Base-by-base conservation (phyloP, 768 basidiomycete species). In the Suillus fuscotomentosus region DNA sequence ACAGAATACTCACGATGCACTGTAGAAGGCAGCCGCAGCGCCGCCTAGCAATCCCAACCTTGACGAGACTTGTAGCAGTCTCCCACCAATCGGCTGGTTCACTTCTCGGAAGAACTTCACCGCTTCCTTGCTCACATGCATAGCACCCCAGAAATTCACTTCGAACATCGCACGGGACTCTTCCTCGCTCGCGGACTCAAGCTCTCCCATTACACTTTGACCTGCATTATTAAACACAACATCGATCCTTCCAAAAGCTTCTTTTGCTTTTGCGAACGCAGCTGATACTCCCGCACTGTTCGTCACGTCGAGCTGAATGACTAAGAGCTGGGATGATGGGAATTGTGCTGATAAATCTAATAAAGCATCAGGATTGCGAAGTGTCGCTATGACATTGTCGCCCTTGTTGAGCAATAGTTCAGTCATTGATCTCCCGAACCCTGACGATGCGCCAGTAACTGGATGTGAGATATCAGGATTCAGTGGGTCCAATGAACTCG, bases 331-430 rank as follows among this genome's bases (percentile, higher is more conserved):
- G 3, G 66, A 54, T 17, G 69, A 4, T 1, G 71, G 56, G 60
- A 76, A 76, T 4, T 67, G 55, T 4, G 68, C 54, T 15, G 60
- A 31, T 11, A 79, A 72, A 42, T 73, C 71, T 9, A 66, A 66
- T 50, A 83, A 68, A 17, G 61, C 70, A 7, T 69, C 73, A 10
- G 80, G 79, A 36, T 70, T 76, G 61, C 81, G 81, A 14, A 81
- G 72, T n/a, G 81, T 80, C 15, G 84, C 82, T 59, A 81, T 69
- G 41, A 75, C 81, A 11, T 67, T 77, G 64, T 80, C 75, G 15
- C 81, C 80, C 3, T 68, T 66, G 38, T 60, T 56, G 47, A 83
- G 77, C 38, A 74, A 74, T 24, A 63, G 39, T 63, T 80, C 77
- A 13, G 72, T 71, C 62, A 78, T 70, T 15, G 65, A 62, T 3